Conservation (phyloP, 495 filamentous ascomycete species). For the Halenospora varia region DNA sequence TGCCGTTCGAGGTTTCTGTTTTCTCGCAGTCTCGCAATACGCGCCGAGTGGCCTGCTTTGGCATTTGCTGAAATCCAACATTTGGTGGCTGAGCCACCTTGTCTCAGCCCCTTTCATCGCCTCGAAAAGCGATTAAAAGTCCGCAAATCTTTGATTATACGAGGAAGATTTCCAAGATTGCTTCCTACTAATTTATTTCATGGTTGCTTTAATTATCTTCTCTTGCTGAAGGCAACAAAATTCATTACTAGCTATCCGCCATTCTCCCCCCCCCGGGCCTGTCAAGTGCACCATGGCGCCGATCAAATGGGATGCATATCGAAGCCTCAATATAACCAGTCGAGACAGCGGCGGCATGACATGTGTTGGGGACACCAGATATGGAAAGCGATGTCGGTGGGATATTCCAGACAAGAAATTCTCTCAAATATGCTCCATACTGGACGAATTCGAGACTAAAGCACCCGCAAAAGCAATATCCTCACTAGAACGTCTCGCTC, state of each 20-base stretch:
- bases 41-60: no score
- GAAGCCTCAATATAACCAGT: slow-evolving; percentile 2
- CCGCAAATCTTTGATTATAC: no score
- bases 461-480: not conserved
- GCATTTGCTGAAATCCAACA: no score
- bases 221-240: no score
- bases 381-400: slow-evolving; percentile 8
- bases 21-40: no score
- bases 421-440: not conserved
- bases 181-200: no score
- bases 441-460: not conserved
- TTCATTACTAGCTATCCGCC: not conserved
- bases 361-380: slow-evolving; percentile 6
- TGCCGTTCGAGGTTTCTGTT: no score
- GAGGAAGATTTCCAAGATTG: no score
- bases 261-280: not conserved
- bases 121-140: no score
- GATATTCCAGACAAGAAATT: not conserved
- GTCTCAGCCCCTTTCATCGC: no score
- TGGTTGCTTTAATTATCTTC: no score
- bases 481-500: not conserved
- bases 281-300: slow-evolving; percentile 33
- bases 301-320: slow-evolving; percentile 9
- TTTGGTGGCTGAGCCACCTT: no score
- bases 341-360: slow-evolving; percentile 1